phyloP scores from a whole-genome alignment of 208 protist genomes.

The Trypanosoma vivax region DNA sequence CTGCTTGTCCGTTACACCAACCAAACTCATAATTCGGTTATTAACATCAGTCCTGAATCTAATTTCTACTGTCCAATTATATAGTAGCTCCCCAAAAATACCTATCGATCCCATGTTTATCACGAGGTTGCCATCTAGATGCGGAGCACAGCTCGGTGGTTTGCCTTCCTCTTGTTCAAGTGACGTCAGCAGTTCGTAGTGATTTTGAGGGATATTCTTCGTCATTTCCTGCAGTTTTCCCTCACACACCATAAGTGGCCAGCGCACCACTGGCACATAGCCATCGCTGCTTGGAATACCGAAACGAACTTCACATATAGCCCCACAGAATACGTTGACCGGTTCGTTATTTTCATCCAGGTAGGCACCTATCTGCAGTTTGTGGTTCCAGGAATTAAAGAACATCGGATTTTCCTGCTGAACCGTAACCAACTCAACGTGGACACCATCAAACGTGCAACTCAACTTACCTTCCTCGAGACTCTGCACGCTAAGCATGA shows the following conservation, averaged over 20 bases:
- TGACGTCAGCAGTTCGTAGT: conserved; percentile 66
- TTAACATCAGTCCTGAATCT: conserved; percentile 72
- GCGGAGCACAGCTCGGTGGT: conserved; percentile 47
- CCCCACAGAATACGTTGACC: conserved; percentile 54
- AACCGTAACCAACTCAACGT: conserved; percentile 45
- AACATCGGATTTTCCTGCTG: conserved; percentile 84
- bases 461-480: conserved; percentile 70
- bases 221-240: conserved; percentile 63
- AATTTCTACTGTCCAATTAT: conserved; percentile 84
- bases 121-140: conserved; percentile 74
- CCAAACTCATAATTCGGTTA: conserved; percentile 66
- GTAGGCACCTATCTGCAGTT: conserved; percentile 76
- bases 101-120: conserved; percentile 70
- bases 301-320: conserved; percentile 78
- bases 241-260: conserved; percentile 62
- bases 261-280: conserved; percentile 50
- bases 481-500: conserved; percentile 67
- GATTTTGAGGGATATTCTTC: conserved; percentile 59
- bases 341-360: conserved; percentile 66
- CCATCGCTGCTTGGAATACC: conserved; percentile 25
- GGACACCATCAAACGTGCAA: conserved; percentile 60
- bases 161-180: conserved; percentile 41
- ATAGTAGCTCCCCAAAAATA: conserved; percentile 75
- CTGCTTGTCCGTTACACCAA: conserved; percentile 76
- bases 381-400: conserved; percentile 86